Base-by-base conservation (phyloP, 176 grass and related monocot species). In the Miscanthus lutarioriparius region DNA sequence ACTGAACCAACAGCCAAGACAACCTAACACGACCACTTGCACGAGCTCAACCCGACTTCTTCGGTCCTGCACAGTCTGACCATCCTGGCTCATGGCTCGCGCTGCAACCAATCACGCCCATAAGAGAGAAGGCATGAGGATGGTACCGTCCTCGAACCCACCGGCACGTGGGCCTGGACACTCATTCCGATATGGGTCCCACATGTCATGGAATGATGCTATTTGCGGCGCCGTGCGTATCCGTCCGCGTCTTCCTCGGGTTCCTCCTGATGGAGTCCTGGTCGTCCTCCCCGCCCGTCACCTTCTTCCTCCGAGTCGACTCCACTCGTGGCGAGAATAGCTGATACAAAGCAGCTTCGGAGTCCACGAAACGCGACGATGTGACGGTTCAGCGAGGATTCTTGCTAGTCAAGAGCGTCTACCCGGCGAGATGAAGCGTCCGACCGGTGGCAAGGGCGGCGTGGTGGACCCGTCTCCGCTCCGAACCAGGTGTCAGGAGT, bases 401-500 rank as follows among this genome's bases (percentile, higher is more conserved):
- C 76, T 43, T 15, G 36, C 36, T 23, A 13, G 39, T 2, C 40
- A 1, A 48, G 41, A 41, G 10, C 33, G 73, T 35, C 33, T 36
- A 47, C 15, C 23, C 61, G 41, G 61, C 37, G 47, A 40, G 51
- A 94, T 92, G 87, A 92, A 92, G 49, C 84, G 58, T 16, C 61
- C 72, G 44, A 35, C 64, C 22, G 82, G 85, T 20, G 83, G 82
- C 17, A 94, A 88, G 83, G 80, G 80, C 49, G 84, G 85, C 28
- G 27, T 54, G 30, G 75, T 78, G 30, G 88, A 92, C 72, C 86
- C 85, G 8, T 91, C 59, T 19, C 70, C 95, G 27, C 96, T 93
- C 17, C 76, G 88, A 67, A 92, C 85, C 81, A 86, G 85, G 36
- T 99, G 93, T 81, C 87, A 94, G 86, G 89, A 94, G 47, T 92